These are phyloP conservation scores for Annulohypoxylon maeteangense DNA, from an alignment of 495 filamentous ascomycete species.

Conservation along the genomic window DNA sequence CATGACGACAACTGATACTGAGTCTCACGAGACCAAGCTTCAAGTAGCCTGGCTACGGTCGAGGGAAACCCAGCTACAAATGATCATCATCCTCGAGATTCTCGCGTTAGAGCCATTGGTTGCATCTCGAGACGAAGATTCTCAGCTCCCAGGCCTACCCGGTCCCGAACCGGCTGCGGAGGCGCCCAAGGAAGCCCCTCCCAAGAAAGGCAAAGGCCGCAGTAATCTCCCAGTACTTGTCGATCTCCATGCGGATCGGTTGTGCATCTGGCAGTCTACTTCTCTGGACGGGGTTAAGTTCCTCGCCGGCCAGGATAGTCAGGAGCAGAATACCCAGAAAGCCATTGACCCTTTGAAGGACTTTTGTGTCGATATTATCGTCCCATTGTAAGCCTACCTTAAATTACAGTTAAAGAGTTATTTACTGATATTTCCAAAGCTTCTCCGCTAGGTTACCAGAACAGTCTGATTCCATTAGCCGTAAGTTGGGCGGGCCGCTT, in stretches of 20 bases:
- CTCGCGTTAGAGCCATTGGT: conserved; percentile 73
- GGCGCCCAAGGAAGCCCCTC: conserved; percentile 32
- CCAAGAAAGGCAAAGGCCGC: conserved; percentile 55
- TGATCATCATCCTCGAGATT: conserved; percentile 89
- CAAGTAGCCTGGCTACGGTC: conserved; percentile 73
- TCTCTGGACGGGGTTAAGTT: conserved; percentile 64
- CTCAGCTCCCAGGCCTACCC: conserved; percentile 53
- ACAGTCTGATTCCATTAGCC: conserved; percentile 79
- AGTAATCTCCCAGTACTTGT: conserved; percentile 66
- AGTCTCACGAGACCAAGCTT: conserved; percentile 62
- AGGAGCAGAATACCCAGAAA: conserved; percentile 47
- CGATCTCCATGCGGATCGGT: conserved; percentile 85
- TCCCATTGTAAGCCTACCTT: conserved; percentile 79
- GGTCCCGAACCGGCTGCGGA: conserved; percentile 24
- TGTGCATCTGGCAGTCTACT: conserved; percentile 97
- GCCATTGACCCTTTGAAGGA: conserved; percentile 58
- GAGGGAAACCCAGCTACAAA: conserved; percentile 87
- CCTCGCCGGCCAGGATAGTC: conserved; percentile 56
- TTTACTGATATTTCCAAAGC: conserved; percentile 54
- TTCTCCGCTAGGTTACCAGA: conserved; percentile 87
- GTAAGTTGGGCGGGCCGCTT: conserved; percentile 84
- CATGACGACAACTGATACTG: conserved; percentile 48
- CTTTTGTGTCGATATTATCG: conserved; percentile 92
- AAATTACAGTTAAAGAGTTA: background rate
- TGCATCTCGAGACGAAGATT: conserved; percentile 50